phyloP scores from a whole-genome alignment of 1,139 yeast species.

The Hyphopichia fennica region DNA sequence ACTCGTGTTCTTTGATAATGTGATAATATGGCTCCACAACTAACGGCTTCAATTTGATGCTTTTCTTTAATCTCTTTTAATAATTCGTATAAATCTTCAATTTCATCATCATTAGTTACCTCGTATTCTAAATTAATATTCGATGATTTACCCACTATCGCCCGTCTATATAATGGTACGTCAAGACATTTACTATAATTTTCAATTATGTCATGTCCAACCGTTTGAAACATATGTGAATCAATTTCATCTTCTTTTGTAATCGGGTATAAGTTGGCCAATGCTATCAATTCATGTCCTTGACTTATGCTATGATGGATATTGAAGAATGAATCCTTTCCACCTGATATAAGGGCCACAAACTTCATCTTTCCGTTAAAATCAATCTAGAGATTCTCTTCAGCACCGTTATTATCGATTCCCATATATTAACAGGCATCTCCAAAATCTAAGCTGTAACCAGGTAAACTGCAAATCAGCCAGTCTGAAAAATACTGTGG shows the following conservation, averaged over 20 bases:
- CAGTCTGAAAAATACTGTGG: background rate
- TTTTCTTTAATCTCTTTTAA: slow-evolving; percentile 42
- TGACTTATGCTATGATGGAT: slow-evolving; percentile 77
- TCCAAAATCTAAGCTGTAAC: background rate
- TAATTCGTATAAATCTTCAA: slow-evolving; percentile 70
- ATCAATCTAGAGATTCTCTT: background rate
- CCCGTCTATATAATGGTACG: slow-evolving; percentile 76
- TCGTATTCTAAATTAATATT: slow-evolving; percentile 70
- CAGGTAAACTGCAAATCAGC: slow-evolving; percentile 3
- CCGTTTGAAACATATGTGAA: slow-evolving; percentile 97
- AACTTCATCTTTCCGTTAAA: slow-evolving; percentile 64
- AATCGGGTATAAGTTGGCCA: slow-evolving; percentile 81
- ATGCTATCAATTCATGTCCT: slow-evolving; percentile 81
- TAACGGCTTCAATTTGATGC: slow-evolving; percentile 78
- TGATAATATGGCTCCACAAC: slow-evolving; percentile 94
- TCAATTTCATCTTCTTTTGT: slow-evolving; percentile 65
- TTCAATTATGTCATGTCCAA: slow-evolving; percentile 82
- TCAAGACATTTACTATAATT: slow-evolving; percentile 69
- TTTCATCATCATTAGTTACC: slow-evolving; percentile 71
- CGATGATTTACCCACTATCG: slow-evolving; percentile 61
- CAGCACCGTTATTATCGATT: no score
- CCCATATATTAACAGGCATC: background rate
- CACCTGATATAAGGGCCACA: slow-evolving; percentile 90
- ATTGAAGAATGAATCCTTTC: slow-evolving; percentile 92
- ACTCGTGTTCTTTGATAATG: slow-evolving; percentile 92